Evolutionary conservation across 2,329 filamentous ascomycete genomes (phyloP).

Genomic region (Cladobotryum mycophilum): DNA sequence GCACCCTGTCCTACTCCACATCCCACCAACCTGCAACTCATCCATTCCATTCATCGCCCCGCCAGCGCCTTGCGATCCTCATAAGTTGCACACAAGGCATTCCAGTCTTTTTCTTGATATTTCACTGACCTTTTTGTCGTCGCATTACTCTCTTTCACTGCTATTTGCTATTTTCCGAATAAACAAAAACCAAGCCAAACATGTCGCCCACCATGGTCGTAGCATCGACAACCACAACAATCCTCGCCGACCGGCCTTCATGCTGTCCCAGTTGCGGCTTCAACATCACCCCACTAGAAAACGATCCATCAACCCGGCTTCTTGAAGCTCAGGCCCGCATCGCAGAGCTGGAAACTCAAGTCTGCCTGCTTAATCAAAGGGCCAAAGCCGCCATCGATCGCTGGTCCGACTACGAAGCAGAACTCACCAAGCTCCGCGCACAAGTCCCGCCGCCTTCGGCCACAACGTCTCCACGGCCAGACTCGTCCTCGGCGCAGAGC

Average conservation of each 20-base stretch:
- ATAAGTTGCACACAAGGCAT: background rate
- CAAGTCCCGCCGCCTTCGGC: constrained; percentile 15
- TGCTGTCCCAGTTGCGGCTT: constrained; percentile 49
- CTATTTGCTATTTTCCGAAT: background rate
- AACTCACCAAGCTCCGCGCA: constrained; percentile 55
- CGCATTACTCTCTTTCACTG: background rate
- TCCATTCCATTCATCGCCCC: background rate
- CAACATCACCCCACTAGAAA: constrained; percentile 25
- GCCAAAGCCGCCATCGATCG: constrained; percentile 57
- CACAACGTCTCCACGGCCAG: background rate
- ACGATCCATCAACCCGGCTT: constrained; percentile 38
- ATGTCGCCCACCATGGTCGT: constrained; percentile 28
- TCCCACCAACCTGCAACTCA: background rate
- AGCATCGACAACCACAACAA: constrained; percentile 16
- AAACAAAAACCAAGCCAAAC: background rate
- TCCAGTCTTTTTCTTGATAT: background rate
- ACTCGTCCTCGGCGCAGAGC: constrained; percentile 17
- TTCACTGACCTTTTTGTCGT: background rate
- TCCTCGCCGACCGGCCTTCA: constrained; percentile 20
- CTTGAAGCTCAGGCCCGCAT: constrained; percentile 54
- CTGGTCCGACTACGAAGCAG: constrained; percentile 76
- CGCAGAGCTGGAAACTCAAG: constrained; percentile 63
- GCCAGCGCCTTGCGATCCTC: background rate
- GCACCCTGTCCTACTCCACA: too few relatives aligned
- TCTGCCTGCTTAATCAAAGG: constrained; percentile 64